phyloP scores from a whole-genome alignment of 306 rosid genomes.

The Dicorynia guianensis region DNA sequence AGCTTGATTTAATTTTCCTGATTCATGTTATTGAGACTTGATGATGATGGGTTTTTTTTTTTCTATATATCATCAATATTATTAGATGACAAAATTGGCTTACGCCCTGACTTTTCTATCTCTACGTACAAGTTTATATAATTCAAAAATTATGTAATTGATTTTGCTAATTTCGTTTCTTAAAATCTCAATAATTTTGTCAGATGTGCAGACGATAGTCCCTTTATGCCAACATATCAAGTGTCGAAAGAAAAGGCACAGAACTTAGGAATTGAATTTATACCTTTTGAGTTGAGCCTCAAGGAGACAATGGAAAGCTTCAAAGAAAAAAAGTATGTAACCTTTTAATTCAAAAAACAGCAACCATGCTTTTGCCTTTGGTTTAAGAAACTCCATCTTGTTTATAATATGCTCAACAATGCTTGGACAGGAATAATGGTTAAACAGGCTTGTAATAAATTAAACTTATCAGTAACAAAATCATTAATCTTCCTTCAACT shows the following conservation, averaged over 20 bases:
- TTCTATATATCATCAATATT: too few species aligned
- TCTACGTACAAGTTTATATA: too few species aligned
- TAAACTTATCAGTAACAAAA: too few species aligned
- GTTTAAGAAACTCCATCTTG: neutral
- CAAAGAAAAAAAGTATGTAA: conserved; percentile 53
- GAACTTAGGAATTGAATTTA: conserved; percentile 60
- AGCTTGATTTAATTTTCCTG: too few species aligned
- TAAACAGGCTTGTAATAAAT: neutral
- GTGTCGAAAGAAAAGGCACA: conserved; percentile 60
- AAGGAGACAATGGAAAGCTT: conserved; percentile 65
- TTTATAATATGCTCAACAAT: neutral
- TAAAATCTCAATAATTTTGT: neutral
- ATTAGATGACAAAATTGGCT: too few species aligned
- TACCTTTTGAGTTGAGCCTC: conserved; percentile 52
- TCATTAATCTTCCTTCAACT: too few species aligned
- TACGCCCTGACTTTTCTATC: too few species aligned
- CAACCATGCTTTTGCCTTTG: neutral
- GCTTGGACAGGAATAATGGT: neutral
- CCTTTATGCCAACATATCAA: conserved; percentile 47
- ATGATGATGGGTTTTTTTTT: too few species aligned
- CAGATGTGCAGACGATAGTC: conserved; percentile 64
- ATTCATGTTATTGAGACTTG: too few species aligned
- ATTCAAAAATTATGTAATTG: neutral
- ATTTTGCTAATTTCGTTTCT: neutral
- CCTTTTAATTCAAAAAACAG: conserved; percentile 28